phyloP scores from a whole-genome alignment of 2,329 filamentous ascomycete genomes.

The Cryphonectria naterciae region DNA sequence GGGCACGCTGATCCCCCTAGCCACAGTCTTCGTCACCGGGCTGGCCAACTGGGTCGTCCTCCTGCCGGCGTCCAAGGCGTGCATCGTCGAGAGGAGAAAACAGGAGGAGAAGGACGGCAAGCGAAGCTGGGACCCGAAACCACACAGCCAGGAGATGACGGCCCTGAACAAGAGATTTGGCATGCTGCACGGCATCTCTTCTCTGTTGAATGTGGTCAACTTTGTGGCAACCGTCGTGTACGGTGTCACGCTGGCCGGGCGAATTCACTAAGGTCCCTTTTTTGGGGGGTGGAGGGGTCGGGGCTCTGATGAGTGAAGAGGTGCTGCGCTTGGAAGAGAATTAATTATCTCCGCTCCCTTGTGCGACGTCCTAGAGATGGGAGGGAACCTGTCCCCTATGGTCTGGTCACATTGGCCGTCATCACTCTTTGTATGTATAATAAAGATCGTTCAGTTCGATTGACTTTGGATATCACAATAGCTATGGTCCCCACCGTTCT shows the following conservation, averaged over 20 bases:
- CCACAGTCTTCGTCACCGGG: conserved; percentile 71
- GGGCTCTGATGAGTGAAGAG: not conserved
- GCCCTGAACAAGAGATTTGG: conserved; percentile 78
- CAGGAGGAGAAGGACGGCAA: conserved; percentile 92
- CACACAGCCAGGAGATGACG: conserved; percentile 84
- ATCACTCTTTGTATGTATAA: conserved; percentile 8
- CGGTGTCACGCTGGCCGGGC: conserved; percentile 72
- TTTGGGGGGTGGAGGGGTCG: not conserved
- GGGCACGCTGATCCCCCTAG: conserved; percentile 70
- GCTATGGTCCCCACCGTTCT: not conserved
- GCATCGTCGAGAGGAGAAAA: conserved; percentile 75
- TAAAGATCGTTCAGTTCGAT: conserved; percentile 11
- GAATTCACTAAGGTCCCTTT: conserved; percentile 50
- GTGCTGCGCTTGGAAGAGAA: not conserved
- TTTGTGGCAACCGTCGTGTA: conserved; percentile 75
- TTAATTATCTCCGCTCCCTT: not conserved
- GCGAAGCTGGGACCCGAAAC: conserved; percentile 76
- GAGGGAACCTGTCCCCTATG: not conserved
- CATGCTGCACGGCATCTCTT: conserved; percentile 79
- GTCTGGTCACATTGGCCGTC: not conserved
- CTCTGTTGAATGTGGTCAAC: conserved; percentile 74
- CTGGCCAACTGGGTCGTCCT: conserved; percentile 72
- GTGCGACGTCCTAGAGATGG: not conserved
- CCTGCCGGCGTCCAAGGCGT: conserved; percentile 73
- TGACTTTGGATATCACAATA: conserved; percentile 12